Base-by-base conservation (phyloP, 140 eudicot species). In the Anethum foeniculum region DNA sequence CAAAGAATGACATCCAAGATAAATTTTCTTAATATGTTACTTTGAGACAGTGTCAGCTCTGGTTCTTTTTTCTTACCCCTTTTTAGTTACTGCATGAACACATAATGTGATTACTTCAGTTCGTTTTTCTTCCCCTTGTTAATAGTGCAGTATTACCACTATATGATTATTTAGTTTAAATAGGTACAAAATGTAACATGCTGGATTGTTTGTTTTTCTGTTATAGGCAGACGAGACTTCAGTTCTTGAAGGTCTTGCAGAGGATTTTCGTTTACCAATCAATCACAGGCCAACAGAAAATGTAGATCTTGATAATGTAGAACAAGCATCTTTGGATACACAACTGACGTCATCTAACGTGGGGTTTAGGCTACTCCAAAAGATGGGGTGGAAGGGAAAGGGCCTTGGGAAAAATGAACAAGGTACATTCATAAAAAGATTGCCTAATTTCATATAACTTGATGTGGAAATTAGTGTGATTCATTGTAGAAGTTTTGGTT, bases 371-470 rank as follows among this genome's bases (percentile, higher is more conserved):
- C 93, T 95, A 81, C 97, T 94, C 75, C 97, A 92, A 77, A 94
- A 94, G 83, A 94, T 94, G 99, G 99, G 99, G 73, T 94, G 97
- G 99, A 94, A 94, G 86, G 99, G 98, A 71, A 92, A 94, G 77
- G 99, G 99, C 67, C 97, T 94, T 49, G 99, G 99, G 43, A 94
- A 89, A 87, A 80, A 95, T 92, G 99, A 95, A 82, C 99, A 95
- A 88, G 97, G 97, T 95, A 91, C 56, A 83, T 52, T 5, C 30
- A 36, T 78, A 16, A 5, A 76, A 82, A 0, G 44, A 83, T 74
- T 77, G 38, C 60, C 27, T 25, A 19, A 28, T 27, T 43, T n/a
- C 34, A 30, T 67, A 16, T 67, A 67, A 62, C 6, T 28, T 27
- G 39, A 25, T 28, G 73, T 23, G 2, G 41, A 5, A 65, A 28